phyloP scores from a whole-genome alignment of 768 basidiomycete genomes.

The Lentinus tigrinus region DNA sequence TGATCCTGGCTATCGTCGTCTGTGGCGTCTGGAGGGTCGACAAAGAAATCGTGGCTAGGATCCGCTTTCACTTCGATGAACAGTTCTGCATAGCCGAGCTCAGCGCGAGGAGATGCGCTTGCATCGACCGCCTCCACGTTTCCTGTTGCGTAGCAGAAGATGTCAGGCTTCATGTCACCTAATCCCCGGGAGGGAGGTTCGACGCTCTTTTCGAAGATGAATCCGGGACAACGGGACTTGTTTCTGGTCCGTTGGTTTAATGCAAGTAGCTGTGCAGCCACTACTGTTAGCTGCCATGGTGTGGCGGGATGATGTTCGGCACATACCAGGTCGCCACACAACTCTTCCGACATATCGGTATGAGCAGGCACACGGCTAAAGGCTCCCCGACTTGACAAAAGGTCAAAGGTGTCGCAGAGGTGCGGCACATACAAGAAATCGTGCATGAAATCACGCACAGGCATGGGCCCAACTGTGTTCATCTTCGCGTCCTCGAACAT shows the following conservation, averaged over 20 bases:
- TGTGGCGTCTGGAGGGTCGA: not conserved
- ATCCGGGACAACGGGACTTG: conserved; percentile 2
- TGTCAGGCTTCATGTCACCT: conserved; percentile 3
- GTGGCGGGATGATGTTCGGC: fast-evolving
- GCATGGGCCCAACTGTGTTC: conserved; percentile 11
- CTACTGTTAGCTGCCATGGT: too few species aligned
- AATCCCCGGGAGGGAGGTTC: not conserved
- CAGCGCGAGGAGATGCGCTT: not conserved
- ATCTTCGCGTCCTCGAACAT: not conserved
- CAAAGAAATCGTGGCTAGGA: conserved; percentile 4
- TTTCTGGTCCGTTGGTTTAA: not conserved
- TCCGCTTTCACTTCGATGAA: conserved; percentile 8
- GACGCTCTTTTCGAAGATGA: not conserved
- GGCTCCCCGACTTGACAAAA: not conserved
- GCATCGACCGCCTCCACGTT: not conserved
- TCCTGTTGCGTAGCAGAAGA: not conserved
- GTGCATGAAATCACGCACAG: not conserved
- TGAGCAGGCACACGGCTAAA: not conserved
- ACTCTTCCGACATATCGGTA: not conserved
- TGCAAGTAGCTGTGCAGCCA: not conserved
- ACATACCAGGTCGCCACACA: not conserved
- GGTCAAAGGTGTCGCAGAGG: not conserved
- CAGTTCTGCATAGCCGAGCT: conserved; percentile 10
- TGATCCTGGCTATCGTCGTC: too few species aligned
- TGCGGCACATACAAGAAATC: not conserved